Conservation (phyloP, 352 stramenopile species). For the Phytophthora brassicae region DNA sequence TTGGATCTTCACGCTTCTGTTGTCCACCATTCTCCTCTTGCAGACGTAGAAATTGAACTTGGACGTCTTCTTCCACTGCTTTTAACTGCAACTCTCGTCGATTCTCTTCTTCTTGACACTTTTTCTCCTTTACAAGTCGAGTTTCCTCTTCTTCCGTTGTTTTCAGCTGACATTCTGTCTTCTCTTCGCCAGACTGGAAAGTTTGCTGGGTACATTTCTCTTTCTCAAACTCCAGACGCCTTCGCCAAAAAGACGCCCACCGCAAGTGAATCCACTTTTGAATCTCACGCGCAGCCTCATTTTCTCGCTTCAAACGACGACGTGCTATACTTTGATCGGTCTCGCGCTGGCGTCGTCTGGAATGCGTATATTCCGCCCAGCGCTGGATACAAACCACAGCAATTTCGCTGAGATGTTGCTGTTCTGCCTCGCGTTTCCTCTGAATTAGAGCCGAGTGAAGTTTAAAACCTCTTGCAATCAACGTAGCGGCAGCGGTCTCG, state of each 20-base stretch:
- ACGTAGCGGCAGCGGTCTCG: constrained; percentile 25
- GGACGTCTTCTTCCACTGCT: constrained; percentile 13
- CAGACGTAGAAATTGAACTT: constrained; percentile 3
- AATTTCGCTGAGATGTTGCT: constrained; percentile 11
- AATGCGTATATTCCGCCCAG: constrained; percentile 41
- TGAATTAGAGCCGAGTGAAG: constrained; percentile 7
- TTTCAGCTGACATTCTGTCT: constrained; percentile 1
- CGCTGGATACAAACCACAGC: constrained; percentile 39
- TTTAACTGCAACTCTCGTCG: constrained; percentile 12
- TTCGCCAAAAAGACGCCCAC: constrained; percentile 31
- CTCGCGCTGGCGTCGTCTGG: constrained; percentile 23
- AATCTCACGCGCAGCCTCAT: constrained; percentile 18
- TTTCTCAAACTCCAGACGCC: constrained; percentile 20
- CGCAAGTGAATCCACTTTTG: constrained; percentile 34
- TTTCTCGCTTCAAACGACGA: constrained; percentile 5
- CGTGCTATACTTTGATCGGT: constrained; percentile 7
- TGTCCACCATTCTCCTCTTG: constrained; percentile 2
- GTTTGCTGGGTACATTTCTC: constrained; percentile 4
- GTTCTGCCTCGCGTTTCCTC: constrained; percentile 2
- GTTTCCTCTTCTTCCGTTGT: constrained; percentile 8
- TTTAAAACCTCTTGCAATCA: constrained; percentile 39
- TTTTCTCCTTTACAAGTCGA: constrained; percentile 4
- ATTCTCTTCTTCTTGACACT: constrained; percentile 7
- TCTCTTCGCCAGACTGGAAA: constrained; percentile 1
- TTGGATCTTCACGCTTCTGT: not conserved